These are phyloP conservation scores for Malus orientalis DNA, from an alignment of 306 rosid species.

Conservation along the genomic window DNA sequence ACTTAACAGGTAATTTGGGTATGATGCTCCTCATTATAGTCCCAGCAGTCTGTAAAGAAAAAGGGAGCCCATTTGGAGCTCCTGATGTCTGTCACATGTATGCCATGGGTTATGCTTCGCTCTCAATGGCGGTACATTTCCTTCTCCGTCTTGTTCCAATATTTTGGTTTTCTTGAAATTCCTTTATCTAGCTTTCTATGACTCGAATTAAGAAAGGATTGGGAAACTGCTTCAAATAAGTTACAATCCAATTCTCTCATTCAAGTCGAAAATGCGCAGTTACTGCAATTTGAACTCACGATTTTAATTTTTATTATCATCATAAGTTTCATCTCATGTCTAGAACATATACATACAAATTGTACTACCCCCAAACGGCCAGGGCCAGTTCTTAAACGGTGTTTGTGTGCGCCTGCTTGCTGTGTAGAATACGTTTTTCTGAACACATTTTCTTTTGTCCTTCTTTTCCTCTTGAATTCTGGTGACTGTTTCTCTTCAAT, in stretches of 20 bases:
- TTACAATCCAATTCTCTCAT: background rate
- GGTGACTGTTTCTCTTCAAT: too few species aligned
- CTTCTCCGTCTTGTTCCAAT: background rate
- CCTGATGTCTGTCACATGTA: slow-evolving; percentile 32
- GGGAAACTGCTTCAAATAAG: background rate
- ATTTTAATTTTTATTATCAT: too few species aligned
- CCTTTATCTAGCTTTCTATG: background rate
- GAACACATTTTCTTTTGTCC: background rate
- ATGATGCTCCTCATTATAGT: slow-evolving; percentile 41
- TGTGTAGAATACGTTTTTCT: background rate
- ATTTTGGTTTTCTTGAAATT: background rate
- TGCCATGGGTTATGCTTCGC: slow-evolving; percentile 52
- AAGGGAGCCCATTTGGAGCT: slow-evolving; percentile 55
- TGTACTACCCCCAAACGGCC: too few species aligned
- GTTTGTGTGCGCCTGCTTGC: background rate
- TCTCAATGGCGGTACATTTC: slow-evolving; percentile 44
- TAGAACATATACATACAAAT: background rate
- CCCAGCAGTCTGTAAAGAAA: slow-evolving; percentile 54
- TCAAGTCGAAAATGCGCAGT: too few species aligned
- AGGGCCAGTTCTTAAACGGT: too few species aligned
- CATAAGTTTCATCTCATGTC: too few species aligned
- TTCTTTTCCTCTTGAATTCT: background rate
- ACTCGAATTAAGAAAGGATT: background rate
- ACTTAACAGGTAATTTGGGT: slow-evolving; percentile 47
- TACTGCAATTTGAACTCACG: too few species aligned